Evolutionary conservation across 139 green algal species (phyloP), one percentile per base, ranked within the genome.

Genomic region (Coelastrella sp.): DNA sequence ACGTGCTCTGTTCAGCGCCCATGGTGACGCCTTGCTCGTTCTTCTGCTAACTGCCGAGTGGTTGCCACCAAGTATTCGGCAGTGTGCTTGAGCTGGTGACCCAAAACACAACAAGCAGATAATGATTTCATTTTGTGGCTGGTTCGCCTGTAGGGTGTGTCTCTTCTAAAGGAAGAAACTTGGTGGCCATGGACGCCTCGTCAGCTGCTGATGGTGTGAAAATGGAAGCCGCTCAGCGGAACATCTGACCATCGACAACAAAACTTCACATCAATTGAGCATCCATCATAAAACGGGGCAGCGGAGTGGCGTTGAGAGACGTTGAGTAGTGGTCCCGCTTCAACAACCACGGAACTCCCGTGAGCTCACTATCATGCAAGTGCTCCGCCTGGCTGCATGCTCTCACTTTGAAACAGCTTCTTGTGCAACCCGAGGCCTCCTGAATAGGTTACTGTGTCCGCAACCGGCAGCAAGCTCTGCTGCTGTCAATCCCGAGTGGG

Each of bases 1-100:
- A 25, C 0, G 78, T 83, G 78, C 78, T 83, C 78, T 83, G 78
- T 27, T 83, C 78, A 6, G 78, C 78, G 57, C 78, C 78, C 78
- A 83, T 83, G 78, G 49, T 60, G 14, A 19, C 58, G 35, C 78
- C 65, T 56, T 17, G 63, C 4, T 70, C 63, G 15, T 22, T 22
- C 12, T 14, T 19, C 7, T 76, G 19, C 68, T 76, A 76, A 76
- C 68, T 25, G 68, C 68, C 68, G 68, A 27, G 35, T 76, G 19
- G 68, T 76, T 76, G 68, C 68, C 9, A 17, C 63, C 15, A 70
- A 14, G 4, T 17, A 70, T 17, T 22, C 35, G 35, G 35, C 35
- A 49, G 35, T 49, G 35, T 49, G 35, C 35, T 49, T 49, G 35
- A 49, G 35, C 35, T 49, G 63, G 12, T 70, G 63, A 20, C 63